These are phyloP conservation scores for Micractinium conductrix DNA, from an alignment of 139 green algal genomes.

Conservation along the genomic window DNA sequence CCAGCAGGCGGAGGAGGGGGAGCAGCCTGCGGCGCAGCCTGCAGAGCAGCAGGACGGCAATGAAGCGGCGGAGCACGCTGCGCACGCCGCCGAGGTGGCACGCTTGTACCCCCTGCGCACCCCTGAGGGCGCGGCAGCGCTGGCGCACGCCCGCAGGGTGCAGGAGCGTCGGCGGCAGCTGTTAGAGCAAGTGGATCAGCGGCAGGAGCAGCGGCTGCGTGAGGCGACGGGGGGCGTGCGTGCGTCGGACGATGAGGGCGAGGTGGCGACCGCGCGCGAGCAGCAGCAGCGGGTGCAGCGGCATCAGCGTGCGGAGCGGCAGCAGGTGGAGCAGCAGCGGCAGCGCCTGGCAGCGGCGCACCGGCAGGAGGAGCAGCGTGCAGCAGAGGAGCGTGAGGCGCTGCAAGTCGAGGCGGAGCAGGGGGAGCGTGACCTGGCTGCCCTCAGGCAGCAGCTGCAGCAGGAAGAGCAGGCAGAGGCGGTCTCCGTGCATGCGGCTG, in stretches of 20 bases:
- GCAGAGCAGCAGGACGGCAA: background rate
- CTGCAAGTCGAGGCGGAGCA: background rate
- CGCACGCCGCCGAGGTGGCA: background rate
- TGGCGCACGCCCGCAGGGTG: constrained; percentile 10
- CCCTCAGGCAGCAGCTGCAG: constrained; percentile 9
- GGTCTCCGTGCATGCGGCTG: background rate
- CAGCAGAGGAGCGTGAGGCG: background rate
- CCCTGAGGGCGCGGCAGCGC: background rate
- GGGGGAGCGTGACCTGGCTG: background rate
- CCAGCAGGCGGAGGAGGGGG: background rate
- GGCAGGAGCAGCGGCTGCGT: constrained; percentile 21
- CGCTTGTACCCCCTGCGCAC: constrained; percentile 1
- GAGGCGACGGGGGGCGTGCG: background rate
- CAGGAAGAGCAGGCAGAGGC: constrained; percentile 1
- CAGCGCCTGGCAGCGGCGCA: background rate
- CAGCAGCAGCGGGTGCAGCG: background rate
- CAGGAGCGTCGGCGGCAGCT: constrained; percentile 17
- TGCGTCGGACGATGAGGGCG: background rate
- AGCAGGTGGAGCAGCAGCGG: background rate
- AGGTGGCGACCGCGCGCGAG: background rate
- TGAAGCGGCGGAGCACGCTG: background rate
- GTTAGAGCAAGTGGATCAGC: background rate
- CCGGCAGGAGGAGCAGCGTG: background rate
- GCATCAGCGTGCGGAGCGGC: background rate
- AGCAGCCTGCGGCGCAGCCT: background rate